Base-by-base conservation (phyloP, 495 filamentous ascomycete genomes). In the Xylaria scruposa region DNA sequence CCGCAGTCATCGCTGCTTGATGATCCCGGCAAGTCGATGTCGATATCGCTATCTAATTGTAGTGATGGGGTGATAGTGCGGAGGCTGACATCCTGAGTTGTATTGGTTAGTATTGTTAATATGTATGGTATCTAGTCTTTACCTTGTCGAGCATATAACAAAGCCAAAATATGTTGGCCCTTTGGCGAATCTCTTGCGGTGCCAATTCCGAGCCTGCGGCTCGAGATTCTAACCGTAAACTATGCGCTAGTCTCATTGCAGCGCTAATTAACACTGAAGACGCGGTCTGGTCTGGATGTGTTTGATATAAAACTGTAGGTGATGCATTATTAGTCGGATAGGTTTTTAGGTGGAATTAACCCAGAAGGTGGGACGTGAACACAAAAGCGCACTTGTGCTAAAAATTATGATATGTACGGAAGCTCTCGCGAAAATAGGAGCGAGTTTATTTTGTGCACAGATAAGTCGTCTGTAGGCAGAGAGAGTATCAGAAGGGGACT, bases 141-240 rank as follows among this genome's bases (percentile, higher is more conserved):
- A 77, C 75, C 63, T 80, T 80, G 36, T 80, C 79, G 21, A 80
- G 65, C 24, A 67, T 70, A 61, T 79, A 80, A 38, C 76, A 74
- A 56, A 81, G 70, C 79, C 79, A 81, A 62, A 81, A 81, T 68
- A 81, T 58, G 31, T 79, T 75, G 15, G 68, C 72, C 29, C 79
- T 75, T 24, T 79, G 76, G 8, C 75, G 68, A 9, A 73, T 75
- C 1, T 76, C 71, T 26, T 79, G 77, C 2, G 73, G 59, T 6
- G 79, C n/a, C 36, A 70, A 74, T 3, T 73, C 54, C 2, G 67
- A 73, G 46, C 70, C 44, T 40, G 69, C 47, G 26, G 73, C 56
- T 24, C 73, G 74, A 44, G 72, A 62, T 19, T 81, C 75, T 58
- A 81, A 65, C 13, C 71, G 70, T 33, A 81, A 49, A 24, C 75